Evolutionary conservation across 1,284 basidiomycete species (phyloP).

Genomic region (Marasmius sp.): DNA sequence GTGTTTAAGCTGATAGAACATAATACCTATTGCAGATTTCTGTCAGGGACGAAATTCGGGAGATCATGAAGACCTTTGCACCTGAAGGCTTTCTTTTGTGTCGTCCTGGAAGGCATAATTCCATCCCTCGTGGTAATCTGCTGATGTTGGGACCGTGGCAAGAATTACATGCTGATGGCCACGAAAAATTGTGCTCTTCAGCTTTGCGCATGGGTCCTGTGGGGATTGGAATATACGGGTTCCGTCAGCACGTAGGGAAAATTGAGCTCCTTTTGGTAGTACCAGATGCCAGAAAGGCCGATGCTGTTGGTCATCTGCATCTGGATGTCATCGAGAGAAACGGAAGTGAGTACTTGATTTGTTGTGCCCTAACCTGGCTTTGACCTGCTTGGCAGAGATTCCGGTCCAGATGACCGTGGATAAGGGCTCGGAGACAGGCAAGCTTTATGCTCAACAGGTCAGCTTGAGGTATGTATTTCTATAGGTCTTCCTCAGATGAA

Average conservation of each 20-base stretch:
- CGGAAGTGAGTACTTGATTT: slow-evolving; percentile 2
- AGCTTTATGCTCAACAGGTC: slow-evolving; percentile 10
- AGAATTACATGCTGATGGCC: slow-evolving; percentile 16
- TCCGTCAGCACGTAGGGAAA: slow-evolving; percentile 6
- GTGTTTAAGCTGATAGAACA: too few species aligned
- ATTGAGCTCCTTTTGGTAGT: slow-evolving; percentile 4
- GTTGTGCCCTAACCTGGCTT: too few species aligned
- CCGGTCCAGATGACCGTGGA: slow-evolving; percentile 16
- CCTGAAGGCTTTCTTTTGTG: slow-evolving; percentile 1
- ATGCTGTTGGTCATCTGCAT: slow-evolving; percentile 12
- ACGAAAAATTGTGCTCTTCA: slow-evolving; percentile 10
- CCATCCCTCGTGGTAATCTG: slow-evolving; percentile 7
- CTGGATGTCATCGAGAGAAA: slow-evolving; percentile 13
- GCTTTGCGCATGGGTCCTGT: slow-evolving; percentile 15
- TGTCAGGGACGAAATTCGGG: slow-evolving; percentile 7
- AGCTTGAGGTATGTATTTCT: slow-evolving; percentile 12
- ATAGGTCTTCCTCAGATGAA: too few species aligned
- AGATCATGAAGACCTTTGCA: slow-evolving; percentile 13
- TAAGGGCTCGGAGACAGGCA: slow-evolving; percentile 14
- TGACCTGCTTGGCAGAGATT: too few species aligned
- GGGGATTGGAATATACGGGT: slow-evolving; percentile 12
- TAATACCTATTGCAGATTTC: too few species aligned
- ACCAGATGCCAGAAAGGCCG: slow-evolving; percentile 8
- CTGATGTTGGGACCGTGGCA: slow-evolving; percentile 9
- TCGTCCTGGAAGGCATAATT: slow-evolving; percentile 3